phyloP scores from a whole-genome alignment of 768 basidiomycete genomes.

The Lactifluus volemus region DNA sequence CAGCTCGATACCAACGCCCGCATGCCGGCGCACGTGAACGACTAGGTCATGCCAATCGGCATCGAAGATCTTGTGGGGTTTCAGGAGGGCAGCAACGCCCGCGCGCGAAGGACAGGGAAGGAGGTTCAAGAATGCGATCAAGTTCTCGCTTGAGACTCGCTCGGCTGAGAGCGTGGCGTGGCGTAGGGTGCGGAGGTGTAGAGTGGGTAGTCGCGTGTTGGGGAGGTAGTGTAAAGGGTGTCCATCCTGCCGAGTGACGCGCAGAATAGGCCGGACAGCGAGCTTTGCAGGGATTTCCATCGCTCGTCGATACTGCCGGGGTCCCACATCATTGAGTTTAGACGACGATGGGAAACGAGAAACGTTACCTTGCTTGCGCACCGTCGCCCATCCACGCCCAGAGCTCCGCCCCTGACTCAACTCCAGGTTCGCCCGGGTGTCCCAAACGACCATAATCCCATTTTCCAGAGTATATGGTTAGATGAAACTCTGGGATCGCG shows the following conservation, averaged over 20 bases:
- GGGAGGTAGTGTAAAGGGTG: constrained; percentile 68
- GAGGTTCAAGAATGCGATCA: constrained; percentile 92
- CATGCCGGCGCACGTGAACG: constrained; percentile 61
- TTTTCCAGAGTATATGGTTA: constrained; percentile 84
- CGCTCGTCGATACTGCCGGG: constrained; percentile 48
- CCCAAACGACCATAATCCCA: constrained; percentile 88
- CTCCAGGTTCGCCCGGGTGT: constrained; percentile 62
- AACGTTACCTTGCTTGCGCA: constrained; percentile 35
- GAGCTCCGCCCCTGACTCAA: constrained; percentile 81
- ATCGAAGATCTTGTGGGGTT: constrained; percentile 48
- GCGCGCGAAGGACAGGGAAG: constrained; percentile 85
- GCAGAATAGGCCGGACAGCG: constrained; percentile 89
- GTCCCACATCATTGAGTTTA: neutral
- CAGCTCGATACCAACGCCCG: constrained; percentile 47
- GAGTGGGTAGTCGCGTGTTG: constrained; percentile 30
- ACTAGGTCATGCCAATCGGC: constrained; percentile 89
- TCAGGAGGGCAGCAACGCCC: constrained; percentile 61
- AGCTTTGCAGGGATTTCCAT: constrained; percentile 82
- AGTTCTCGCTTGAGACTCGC: constrained; percentile 93
- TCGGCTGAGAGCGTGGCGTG: constrained; percentile 77
- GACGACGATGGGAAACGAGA: neutral
- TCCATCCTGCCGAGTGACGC: constrained; percentile 79
- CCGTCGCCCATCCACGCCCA: constrained; percentile 88
- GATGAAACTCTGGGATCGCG: constrained; percentile 78
- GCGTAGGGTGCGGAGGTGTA: constrained; percentile 43